A percentile compares a stretch with the other conserved stretches of the same genome.
Evolutionary conservation across 2,329 filamentous ascomycete genomes (phyloP).

Genomic region (Aspergillus niger): DNA sequence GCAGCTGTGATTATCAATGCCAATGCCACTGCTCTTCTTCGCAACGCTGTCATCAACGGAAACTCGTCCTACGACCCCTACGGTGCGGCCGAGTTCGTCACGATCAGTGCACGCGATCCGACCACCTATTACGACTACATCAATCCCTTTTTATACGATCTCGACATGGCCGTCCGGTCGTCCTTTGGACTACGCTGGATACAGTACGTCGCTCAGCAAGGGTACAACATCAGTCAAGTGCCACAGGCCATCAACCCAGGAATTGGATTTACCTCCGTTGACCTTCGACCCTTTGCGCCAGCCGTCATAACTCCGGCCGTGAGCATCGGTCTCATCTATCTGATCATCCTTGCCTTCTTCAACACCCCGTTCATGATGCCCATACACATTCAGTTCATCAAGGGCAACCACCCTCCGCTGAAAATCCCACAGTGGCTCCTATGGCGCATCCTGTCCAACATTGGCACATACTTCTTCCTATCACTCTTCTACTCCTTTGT

Average conservation of each 20-base stretch:
- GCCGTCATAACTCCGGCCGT: constrained; percentile 59
- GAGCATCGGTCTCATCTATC: constrained; percentile 65
- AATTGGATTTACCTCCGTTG: constrained; percentile 58
- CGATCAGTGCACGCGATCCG: constrained; percentile 59
- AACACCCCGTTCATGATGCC: constrained; percentile 66
- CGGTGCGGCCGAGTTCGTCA: constrained; percentile 60
- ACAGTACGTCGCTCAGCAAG: constrained; percentile 31
- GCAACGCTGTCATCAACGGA: constrained; percentile 55
- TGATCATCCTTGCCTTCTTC: constrained; percentile 69
- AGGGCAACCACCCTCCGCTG: constrained; percentile 57
- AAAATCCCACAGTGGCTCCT: constrained; percentile 60
- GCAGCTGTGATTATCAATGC: constrained; percentile 64
- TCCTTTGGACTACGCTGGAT: constrained; percentile 52
- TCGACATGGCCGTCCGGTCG: constrained; percentile 51
- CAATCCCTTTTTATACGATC: constrained; percentile 50
- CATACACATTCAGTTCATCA: constrained; percentile 62
- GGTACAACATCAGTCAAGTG: constrained; percentile 47
- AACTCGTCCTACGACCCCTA: constrained; percentile 63
- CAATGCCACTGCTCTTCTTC: constrained; percentile 62
- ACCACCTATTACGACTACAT: constrained; percentile 58
- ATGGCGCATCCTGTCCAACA: constrained; percentile 60
- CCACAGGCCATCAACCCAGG: constrained; percentile 59
- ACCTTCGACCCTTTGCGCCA: constrained; percentile 62
- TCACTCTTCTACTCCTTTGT: constrained; percentile 66
- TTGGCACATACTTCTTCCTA: constrained; percentile 62